Base-by-base conservation (phyloP, 441 rosid genomes). In the Pelargonium hybrid region DNA sequence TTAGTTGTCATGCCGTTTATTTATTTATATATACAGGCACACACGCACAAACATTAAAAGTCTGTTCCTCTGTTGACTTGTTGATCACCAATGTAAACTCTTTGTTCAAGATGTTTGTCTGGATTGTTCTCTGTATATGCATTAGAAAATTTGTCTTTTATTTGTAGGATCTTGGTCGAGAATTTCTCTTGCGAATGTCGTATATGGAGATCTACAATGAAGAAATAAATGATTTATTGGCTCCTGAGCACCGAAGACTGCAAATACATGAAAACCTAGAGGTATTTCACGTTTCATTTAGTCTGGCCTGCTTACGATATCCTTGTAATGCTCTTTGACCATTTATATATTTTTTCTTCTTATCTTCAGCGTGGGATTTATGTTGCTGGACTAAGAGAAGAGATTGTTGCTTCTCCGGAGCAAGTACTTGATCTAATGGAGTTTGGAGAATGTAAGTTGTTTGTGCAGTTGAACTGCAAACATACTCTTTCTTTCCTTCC, bases 301-400 rank as follows among this genome's bases (percentile, higher is more conserved):
- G 18, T 50, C 26, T 14, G 73, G 26, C 70, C 18, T 50, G 1
- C 11, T 70, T 20, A 10, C 25, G 20, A 25, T 54, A 59, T 67
- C 21, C 62, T 78, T 14, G 8, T 9, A 8, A 23, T 20, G n/a
- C 67, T 63, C 43, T 5, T 4, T 56, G 56, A 48, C 7, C 13
- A 5, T 64, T 20, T 68, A 25, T 68, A 68, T n/a, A 3, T 39
- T 68, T 69, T 78, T 74, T 73, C 31, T 59, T 73, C 29, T 31
- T 73, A 71, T 69, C 59, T 80, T 66, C 71, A 91, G 98, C 82
- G 97, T 68, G 97, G 98, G 25, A 91, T 93, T 50, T 87, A 85
- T 80, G 98, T 93, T 74, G 98, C 98, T 78, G 98, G 98, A 56
- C 69, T 93, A 76, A 82, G 89, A 66, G 98, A 93, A 85, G 98